phyloP scores from a whole-genome alignment of 2,329 filamentous ascomycete species.

The Nothopassalora personata region DNA sequence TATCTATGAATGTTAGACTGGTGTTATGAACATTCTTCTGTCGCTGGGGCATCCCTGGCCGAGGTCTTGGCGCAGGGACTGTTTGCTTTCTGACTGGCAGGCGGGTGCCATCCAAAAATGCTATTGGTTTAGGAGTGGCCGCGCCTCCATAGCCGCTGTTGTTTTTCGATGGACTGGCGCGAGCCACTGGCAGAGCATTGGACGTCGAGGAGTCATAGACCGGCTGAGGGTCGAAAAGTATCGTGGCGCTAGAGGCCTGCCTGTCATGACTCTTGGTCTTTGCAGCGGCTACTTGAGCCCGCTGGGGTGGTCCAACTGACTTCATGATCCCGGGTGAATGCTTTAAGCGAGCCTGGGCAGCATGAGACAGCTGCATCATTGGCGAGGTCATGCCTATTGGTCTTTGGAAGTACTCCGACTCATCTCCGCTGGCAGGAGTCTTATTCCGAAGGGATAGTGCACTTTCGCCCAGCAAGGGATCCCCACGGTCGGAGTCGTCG shows the following conservation, averaged over 20 bases:
- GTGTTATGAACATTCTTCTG: conserved; percentile 13
- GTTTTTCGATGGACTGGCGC: conserved; percentile 24
- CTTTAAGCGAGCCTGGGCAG: conserved; percentile 22
- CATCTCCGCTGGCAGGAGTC: conserved; percentile 25
- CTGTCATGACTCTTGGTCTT: conserved; percentile 53
- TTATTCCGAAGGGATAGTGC: conserved; percentile 29
- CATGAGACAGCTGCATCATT: conserved; percentile 23
- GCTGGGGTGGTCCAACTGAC: conserved; percentile 30
- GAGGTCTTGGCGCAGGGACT: conserved; percentile 41
- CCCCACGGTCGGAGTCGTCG: conserved; percentile 57
- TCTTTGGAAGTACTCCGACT: conserved; percentile 42
- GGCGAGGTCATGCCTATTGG: conserved; percentile 29
- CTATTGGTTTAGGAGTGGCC: conserved; percentile 19
- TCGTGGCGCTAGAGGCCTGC: conserved; percentile 75
- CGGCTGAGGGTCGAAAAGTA: conserved; percentile 67
- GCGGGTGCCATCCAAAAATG: conserved; percentile 9
- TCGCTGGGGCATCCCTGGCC: conserved; percentile 51
- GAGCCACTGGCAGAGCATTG: conserved; percentile 22
- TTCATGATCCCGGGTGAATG: conserved; percentile 22
- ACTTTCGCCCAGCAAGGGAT: conserved; percentile 31
- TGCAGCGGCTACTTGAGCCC: conserved; percentile 22
- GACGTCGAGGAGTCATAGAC: conserved; percentile 33
- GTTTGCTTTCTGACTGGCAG: conserved; percentile 12
- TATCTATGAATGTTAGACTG: conserved; percentile 27
- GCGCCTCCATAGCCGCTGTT: conserved; percentile 30